Base-by-base conservation (phyloP, 108 stramenopile genomes). In the Cyclotella distinguenda region DNA sequence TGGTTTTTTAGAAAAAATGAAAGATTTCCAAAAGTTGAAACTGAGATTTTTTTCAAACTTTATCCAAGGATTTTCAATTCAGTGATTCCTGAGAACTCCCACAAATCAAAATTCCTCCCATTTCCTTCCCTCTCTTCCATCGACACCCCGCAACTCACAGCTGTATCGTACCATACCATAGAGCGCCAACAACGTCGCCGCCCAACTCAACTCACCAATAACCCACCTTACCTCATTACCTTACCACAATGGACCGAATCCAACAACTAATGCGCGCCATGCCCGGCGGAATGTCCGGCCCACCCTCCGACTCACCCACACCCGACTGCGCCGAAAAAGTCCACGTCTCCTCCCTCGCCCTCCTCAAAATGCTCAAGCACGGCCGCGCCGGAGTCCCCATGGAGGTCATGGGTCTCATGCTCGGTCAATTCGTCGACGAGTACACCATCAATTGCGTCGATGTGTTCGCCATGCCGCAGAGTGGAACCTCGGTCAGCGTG, bases 341-440 rank as follows among this genome's bases (percentile, higher is more conserved):
- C 5, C 97, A 98, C 77, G 97, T 99, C 34, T 95, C 93, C 45
- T 96, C 95, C 34, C 77, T 99, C 47, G 97, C 98, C 42, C 68
- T 99, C 45, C 82, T 99, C 56, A 99, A 99, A 84, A 99, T 99
- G 99, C 89, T 99, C 51, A 99, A 99, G 75, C 99, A 99, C 78
- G 99, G 99, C 13, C 96, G 99, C 6, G 98, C 99, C 54, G 99
- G 99, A 4, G 99, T 99, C 42, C 99, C 99, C 28, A 99, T 99
- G 98, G 98, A 99, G 82, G 98, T 99, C 50, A 99, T 99, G 99
- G 99, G 99, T 15, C 85, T 99, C 47, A 98, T 99, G 99, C 85
- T 99, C 55, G 99, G 99, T 33, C 91, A 98, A 60, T 99, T 99
- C 66, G 97, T 99, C 21, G 97, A 98, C 77, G 99, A 99, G 46